Evolutionary conservation across 2,329 filamentous ascomycete genomes (phyloP).

Genomic region (Fusarium pseudonygamai): DNA sequence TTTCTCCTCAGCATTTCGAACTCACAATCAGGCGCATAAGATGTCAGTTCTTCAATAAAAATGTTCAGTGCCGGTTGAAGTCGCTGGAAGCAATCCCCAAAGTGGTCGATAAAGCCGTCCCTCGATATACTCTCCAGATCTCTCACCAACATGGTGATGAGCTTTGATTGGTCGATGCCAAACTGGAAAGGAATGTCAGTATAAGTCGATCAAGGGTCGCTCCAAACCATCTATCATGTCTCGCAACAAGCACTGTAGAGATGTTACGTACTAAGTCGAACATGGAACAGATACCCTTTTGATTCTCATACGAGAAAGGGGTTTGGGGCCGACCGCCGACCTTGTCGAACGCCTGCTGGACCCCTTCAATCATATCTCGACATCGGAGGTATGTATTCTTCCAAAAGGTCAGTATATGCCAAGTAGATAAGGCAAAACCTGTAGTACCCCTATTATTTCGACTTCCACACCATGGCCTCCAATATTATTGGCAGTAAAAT

Average conservation of each 20-base stretch:
- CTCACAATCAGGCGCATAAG: constrained; percentile 7
- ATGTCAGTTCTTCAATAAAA: constrained; percentile 5
- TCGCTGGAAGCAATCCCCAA: constrained; percentile 19
- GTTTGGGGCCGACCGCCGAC: not conserved
- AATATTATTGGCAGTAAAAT: not conserved
- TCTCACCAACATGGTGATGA: not conserved
- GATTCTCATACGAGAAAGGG: constrained; percentile 8
- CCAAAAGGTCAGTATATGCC: not conserved
- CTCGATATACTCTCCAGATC: not conserved
- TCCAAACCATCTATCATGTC: not conserved
- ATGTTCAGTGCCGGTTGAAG: not conserved
- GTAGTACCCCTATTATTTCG: not conserved
- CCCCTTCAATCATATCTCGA: constrained; percentile 9
- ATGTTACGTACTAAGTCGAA: constrained; percentile 12
- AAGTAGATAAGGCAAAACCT: not conserved
- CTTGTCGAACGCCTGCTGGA: not conserved
- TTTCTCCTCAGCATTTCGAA: constrained; percentile 20
- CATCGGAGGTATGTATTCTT: constrained; percentile 26
- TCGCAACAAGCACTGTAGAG: not conserved
- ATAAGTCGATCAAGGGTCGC: not conserved
- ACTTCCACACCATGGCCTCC: constrained; percentile 2
- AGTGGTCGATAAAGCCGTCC: constrained; percentile 15
- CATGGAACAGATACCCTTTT: constrained; percentile 10
- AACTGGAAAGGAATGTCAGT: constrained; percentile 17
- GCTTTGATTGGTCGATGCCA: constrained; percentile 12